Percentiles rank a stretch among this genome's conserved stretches.
Conservation (phyloP, 75 land plant species). For the Sequoiadendron giganteum region DNA sequence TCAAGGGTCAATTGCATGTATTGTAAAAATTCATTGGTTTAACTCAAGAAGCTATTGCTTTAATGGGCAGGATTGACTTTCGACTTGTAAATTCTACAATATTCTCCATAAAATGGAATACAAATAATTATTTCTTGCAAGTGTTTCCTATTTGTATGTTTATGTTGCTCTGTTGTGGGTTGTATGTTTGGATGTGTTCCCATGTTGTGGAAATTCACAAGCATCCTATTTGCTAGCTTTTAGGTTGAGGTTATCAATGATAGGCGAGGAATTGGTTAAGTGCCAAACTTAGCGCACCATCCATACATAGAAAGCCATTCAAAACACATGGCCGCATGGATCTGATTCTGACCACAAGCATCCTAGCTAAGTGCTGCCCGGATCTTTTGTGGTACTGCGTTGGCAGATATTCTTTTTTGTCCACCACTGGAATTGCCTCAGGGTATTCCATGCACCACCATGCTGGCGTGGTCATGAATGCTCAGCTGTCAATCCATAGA, state of each 20-base stretch:
- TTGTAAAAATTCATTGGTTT: not conserved
- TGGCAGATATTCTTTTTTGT: no score
- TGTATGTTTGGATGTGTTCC: not conserved
- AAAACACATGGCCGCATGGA: no score
- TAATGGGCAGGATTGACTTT: constrained; percentile 1
- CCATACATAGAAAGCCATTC: no score
- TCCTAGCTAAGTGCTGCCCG: no score
- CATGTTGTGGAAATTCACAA: not conserved
- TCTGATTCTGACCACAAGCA: no score
- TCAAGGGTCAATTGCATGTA: not conserved
- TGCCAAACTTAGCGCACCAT: no score
- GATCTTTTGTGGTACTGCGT: no score
- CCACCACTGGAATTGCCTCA: no score
- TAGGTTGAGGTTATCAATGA: not conserved
- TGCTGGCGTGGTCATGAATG: no score
- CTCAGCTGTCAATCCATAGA: no score
- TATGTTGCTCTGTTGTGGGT: not conserved
- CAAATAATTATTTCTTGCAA: not conserved
- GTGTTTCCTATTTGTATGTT: not conserved
- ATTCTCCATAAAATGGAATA: not conserved
- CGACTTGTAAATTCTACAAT: not conserved
- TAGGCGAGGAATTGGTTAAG: not conserved
- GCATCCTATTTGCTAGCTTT: not conserved
- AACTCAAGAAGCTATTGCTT: not conserved
- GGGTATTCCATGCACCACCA: no score